Base-by-base conservation (phyloP, 1,284 basidiomycete species). In the Rhizopogon hawkerae region DNA sequence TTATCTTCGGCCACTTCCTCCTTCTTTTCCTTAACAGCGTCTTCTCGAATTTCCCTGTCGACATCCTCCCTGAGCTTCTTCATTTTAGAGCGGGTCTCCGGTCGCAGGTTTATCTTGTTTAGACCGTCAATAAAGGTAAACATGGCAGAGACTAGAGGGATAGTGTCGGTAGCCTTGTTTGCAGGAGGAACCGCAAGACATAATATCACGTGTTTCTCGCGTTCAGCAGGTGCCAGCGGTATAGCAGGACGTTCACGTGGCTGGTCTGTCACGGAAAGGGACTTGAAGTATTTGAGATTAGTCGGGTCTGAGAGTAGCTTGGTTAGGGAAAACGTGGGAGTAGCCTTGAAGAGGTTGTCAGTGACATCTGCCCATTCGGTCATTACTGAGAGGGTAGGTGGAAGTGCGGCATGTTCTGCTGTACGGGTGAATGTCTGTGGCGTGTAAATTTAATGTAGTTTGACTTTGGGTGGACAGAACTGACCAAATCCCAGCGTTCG, bases 291-390 rank as follows among this genome's bases (percentile, higher is more conserved):
- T 48, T 84, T 81, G 52, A 81, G 73, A 46, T 85, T 70, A 49
- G 75, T 73, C 26, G 86, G 77, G 56, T 86, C 74, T 43, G 78
- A 74, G 51, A 93, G 71, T 5, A 78, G 67, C 33, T 77, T 69
- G 46, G 76, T 55, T 33, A 93, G 69, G 13, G 78, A 75, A 54
- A 78, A 70, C 49, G 73, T 72, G 41, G 71, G 70, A 14, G 65
- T 63, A 5, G 78, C 74, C 66, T 89, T 92, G 62, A 92, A 70
- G 42, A 94, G 62, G 56, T 74, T 76, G 21, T 93, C 89, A 13
- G 88, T 89, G 49, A 90, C 72, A 59, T 93, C 88, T 16, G 85
- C 85, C 56, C 78, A 85, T 68, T 91, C 88, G 50, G 86, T 81
- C 86, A 91, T 89, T 57, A 89, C 75, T 11, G 81, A 78, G 38